Percentiles rank a stretch among this genome's conserved stretches.
These are phyloP conservation scores for Aspergillus texensis DNA, from an alignment of 2,329 filamentous ascomycete species.

Conservation along the genomic window DNA sequence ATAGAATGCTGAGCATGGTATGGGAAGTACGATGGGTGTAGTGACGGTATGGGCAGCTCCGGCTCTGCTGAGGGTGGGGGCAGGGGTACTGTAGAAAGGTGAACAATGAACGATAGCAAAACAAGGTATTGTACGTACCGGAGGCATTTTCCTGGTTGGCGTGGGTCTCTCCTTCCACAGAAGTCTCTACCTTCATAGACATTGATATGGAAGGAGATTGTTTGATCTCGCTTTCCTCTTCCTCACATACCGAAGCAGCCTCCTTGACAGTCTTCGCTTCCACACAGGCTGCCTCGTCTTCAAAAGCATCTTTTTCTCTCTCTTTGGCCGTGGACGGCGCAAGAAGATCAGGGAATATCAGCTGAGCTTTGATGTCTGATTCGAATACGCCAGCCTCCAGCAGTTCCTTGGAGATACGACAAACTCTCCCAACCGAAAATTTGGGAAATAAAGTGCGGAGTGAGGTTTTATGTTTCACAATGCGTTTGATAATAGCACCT, in stretches of 20 bases:
- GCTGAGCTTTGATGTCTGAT: background rate
- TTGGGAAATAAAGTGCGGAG: background rate
- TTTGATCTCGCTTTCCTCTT: background rate
- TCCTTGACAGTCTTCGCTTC: background rate
- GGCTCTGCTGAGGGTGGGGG: background rate
- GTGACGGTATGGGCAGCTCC: background rate
- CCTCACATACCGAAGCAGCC: background rate
- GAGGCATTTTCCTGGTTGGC: background rate
- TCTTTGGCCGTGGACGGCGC: background rate
- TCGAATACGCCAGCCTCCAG: background rate
- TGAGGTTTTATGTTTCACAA: background rate
- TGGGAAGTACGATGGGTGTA: background rate
- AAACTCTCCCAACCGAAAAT: background rate
- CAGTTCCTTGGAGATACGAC: background rate
- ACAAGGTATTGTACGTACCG: background rate
- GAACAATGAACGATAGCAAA: background rate
- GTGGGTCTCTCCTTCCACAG: background rate
- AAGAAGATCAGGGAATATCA: background rate
- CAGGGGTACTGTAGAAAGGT: background rate
- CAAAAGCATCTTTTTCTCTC: background rate
- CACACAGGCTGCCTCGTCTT: background rate
- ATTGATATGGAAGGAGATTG: background rate
- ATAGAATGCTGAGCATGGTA: constrained; percentile 9
- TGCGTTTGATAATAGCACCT: background rate
- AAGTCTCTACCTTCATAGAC: background rate